Base-by-base conservation (phyloP, 2,329 filamentous ascomycete species). In the Phyllosticta capitalensis region DNA sequence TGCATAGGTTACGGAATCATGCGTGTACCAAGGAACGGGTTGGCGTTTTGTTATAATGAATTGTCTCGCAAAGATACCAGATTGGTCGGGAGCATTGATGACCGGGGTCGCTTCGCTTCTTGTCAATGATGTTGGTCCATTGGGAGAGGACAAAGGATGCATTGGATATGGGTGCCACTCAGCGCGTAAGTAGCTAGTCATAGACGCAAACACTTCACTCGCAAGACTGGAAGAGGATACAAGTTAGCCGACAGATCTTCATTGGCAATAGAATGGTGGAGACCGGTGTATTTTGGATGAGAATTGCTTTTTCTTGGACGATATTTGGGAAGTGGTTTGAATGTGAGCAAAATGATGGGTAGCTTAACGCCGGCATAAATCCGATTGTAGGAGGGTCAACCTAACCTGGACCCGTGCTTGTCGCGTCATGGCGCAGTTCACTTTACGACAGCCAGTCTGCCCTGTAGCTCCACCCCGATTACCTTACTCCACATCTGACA, bases 401-500 rank as follows among this genome's bases (percentile, higher is more conserved):
- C n/a, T n/a, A n/a, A n/a, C n/a, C n/a, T n/a, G n/a, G n/a, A n/a
- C n/a, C n/a, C n/a, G n/a, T n/a, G n/a, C n/a, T n/a, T n/a, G 20
- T 52, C 50, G 50, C 50, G 50, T 52, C 50, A 52, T 52, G 50
- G 17, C 19, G 50, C 9, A 52, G 20, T 22, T 26, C 24, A 26
- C 20, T 12, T 52, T 19, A n/a, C n/a, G n/a, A n/a, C 3, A 24
- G 9, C 7, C 49, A 17, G 21, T 22, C 19, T 26, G 50, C 50
- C 50, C 20, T 52, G 20, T 52, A 22, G 50, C 24, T 52, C 50
- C 20, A 52, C 50, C 50, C 12, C 50, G 24, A 26, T 26, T 26
- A 26, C 50, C 17, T 26, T 52, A 22, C 24, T 22, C 50, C 24
- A 24, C 20, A 22, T 52, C 50, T 52, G 24, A 91, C 61, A 92